These are phyloP conservation scores for Kickxella alabastrina DNA, from an alignment of 192 early-diverging fungal genomes.

Conservation along the genomic window DNA sequence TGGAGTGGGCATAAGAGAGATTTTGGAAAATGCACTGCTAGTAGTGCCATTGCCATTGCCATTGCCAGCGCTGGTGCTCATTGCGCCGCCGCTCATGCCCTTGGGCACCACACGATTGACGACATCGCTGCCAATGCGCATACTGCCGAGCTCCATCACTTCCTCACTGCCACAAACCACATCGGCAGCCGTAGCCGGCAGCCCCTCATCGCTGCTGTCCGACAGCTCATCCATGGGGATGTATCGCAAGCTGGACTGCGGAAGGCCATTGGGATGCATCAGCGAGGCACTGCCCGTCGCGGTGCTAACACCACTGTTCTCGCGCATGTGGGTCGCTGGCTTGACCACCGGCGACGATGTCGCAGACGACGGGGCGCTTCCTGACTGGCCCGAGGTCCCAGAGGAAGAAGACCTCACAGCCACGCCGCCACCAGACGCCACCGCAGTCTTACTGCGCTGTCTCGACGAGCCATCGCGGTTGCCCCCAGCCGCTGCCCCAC, in stretches of 20 bases:
- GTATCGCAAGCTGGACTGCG: slow-evolving; percentile 19
- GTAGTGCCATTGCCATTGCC: background rate
- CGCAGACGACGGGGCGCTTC: slow-evolving; percentile 10
- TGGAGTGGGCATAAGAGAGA: slow-evolving; percentile 2
- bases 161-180: background rate
- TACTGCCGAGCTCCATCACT: slow-evolving; percentile 6
- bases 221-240: slow-evolving; percentile 9
- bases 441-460: slow-evolving; percentile 26
- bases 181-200: background rate
- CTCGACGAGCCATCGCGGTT: slow-evolving; percentile 3
- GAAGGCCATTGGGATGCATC: slow-evolving; percentile 9
- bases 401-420: too few species aligned
- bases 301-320: background rate
- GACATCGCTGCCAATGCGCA: background rate
- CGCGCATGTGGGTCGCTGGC: slow-evolving; percentile 5
- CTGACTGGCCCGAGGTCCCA: background rate
- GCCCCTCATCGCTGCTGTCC: slow-evolving; percentile 5
- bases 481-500: slow-evolving; percentile 25
- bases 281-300: slow-evolving; percentile 1
- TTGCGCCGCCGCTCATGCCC: background rate
- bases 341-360: slow-evolving; percentile 23
- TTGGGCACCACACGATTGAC: slow-evolving; percentile 4
- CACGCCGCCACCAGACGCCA: background rate
- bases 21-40: background rate
- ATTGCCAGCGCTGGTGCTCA: background rate